Base-by-base conservation (phyloP, 345 rosid genomes). In the Gossypium australe region DNA sequence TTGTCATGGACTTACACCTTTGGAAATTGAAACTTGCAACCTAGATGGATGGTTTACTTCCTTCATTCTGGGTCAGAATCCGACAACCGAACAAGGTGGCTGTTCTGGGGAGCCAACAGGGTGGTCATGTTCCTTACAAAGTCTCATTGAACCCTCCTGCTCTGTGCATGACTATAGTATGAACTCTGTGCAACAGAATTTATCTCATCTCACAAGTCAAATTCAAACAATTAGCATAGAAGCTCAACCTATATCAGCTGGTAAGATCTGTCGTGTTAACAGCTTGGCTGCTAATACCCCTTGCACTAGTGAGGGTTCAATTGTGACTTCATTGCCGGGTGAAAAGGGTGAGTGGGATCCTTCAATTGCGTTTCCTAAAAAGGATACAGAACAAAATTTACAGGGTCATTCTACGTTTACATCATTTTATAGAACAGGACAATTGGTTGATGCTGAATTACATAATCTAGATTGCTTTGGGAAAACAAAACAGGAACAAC, bases 41-140 rank as follows among this genome's bases (percentile, higher is more conserved):
- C 82, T 89, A 0, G 82, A 86, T 77, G 80, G 83, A 44, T 71
- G 86, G 82, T 89, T 91, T 80, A 88, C 88, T 75, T 91, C 92
- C 76, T 49, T 89, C 27, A 58, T 77, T 18, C 75, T 81, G 1
- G 62, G 78, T 12, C 79, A 75, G 48, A 84, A 80, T 79, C 80
- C 84, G 63, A 80, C 80, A 7, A 74, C 87, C 41, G 63, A 74
- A 59, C 83, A 52, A 70, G 80, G 86, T 48, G 82, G 80, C 72
- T 77, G 77, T 81, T 78, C 80, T 38, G 73, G 73, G 65, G 90
- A 89, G 76, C 81, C 84, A 64, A 63, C 70, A 58, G 86, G 81
- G 60, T 70, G 77, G 45, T 81, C 83, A 80, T 79, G 72, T 82
- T 70, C 79, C 38, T 74, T 82, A 41, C 67, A 74, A 27, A 77